Base-by-base conservation (phyloP, 2,329 filamentous ascomycete species). In the Ceratocystis albifundus region DNA sequence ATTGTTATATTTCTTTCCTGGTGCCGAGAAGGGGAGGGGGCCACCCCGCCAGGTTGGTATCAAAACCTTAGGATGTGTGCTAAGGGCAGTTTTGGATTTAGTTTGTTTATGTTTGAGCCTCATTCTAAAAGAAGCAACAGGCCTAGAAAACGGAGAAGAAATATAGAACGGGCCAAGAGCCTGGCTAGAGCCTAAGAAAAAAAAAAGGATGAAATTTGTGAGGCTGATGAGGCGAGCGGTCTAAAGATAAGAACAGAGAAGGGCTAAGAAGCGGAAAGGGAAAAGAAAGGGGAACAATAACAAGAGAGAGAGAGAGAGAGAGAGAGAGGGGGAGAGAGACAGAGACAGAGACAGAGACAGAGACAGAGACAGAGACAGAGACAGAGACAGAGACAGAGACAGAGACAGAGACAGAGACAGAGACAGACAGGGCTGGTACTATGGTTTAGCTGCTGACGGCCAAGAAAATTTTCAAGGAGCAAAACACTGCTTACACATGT, bases 71-170 rank as follows among this genome's bases (percentile, higher is more conserved):
- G 28, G 17, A 30, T 17, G 25, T 32, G 53, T 59, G 25, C 25
- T 59, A 59, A 59, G 53, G 53, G 7, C 12, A n/a, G 53, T 59
- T 59, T 59, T 28, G n/a, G 53, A 30, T n/a, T 20, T 59, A 59
- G 53, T 62, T 62, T 62, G 59, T 62, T 44, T 45, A 41, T 45
- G 59, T 62, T 62, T 30, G 53, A 59, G 53, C 53, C 59, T 62
- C 32, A 62, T 22, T 44, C 36, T 41, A 62, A 62, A 62, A 62
- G 59, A 45, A 45, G 59, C 32, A 45, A 32, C 32, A 44, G 12
- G 20, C 3, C 32, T 45, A 41, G 20, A 62, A 41, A 44, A 22
- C 25, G 32, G 32, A 44, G 59, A 62, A 36, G 20, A 44, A 22
- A n/a, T 2, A 22, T 28, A 45, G 3, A 28, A 36, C 1, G 25